Conservation (phyloP, 1,284 basidiomycete genomes). For the Earliella scabrosa region DNA sequence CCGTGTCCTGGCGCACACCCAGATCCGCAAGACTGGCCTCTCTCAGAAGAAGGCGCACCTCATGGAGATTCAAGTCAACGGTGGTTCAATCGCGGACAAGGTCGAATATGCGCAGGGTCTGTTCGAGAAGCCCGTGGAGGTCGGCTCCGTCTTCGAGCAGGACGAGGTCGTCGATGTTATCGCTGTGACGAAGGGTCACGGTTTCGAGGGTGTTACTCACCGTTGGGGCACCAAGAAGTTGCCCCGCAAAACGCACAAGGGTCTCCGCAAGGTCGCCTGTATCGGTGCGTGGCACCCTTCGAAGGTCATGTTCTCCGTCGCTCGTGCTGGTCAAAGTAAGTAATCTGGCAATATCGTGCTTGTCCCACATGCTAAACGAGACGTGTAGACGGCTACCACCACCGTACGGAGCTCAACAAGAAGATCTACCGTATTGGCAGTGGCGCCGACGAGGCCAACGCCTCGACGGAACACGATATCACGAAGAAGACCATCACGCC, state of each 20-base stretch:
- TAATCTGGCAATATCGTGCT: constrained; percentile 14
- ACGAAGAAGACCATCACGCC: constrained; percentile 97
- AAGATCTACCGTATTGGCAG: constrained; percentile 97
- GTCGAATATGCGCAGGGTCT: constrained; percentile 95
- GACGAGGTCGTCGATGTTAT: constrained; percentile 98
- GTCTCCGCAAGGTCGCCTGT: constrained; percentile 99
- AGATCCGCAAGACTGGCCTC: constrained; percentile 97
- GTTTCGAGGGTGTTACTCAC: constrained; percentile 99
- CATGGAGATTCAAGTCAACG: constrained; percentile 99
- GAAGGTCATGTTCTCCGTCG: constrained; percentile 99
- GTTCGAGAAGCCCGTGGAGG: constrained; percentile 97
- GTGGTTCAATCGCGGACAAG: constrained; percentile 96
- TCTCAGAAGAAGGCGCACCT: constrained; percentile 99
- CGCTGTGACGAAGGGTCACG: constrained; percentile 99
- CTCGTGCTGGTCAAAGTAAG: constrained; percentile 98
- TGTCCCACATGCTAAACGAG: not conserved
- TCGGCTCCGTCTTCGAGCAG: constrained; percentile 90
- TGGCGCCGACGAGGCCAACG: constrained; percentile 83
- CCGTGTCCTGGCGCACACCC: constrained; percentile 98
- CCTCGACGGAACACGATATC: constrained; percentile 92
- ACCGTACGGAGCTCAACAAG: constrained; percentile 98
- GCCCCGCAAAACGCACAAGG: constrained; percentile 99
- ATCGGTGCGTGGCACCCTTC: constrained; percentile 99
- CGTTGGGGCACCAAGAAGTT: constrained; percentile 99
- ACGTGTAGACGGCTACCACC: constrained; percentile 91